Conservation (phyloP, 2,329 filamentous ascomycete genomes). For the Trichoderma oligosporum region DNA sequence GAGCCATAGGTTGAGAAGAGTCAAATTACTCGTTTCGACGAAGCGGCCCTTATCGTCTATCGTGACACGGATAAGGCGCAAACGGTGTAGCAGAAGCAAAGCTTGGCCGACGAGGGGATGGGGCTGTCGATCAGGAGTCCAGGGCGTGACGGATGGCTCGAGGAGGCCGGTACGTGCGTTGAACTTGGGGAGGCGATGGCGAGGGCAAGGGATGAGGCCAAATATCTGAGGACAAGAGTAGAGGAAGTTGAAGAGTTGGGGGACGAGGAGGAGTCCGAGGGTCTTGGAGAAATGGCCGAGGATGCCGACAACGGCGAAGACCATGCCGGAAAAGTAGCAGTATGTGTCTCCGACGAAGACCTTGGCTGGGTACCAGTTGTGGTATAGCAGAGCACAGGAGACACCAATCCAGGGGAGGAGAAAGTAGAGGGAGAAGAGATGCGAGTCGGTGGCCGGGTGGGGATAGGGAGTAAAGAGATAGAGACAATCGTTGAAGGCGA, state of each 20-base stretch:
- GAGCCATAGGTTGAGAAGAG: slow-evolving; percentile 91
- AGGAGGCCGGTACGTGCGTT: slow-evolving; percentile 79
- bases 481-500: slow-evolving; percentile 81
- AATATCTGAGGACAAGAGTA: slow-evolving; percentile 94
- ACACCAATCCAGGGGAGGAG: slow-evolving; percentile 92
- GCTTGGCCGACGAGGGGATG: slow-evolving; percentile 56
- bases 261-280: slow-evolving; percentile 80
- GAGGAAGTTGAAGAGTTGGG: slow-evolving; percentile 93
- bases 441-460: slow-evolving; percentile 91
- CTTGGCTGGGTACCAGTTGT: slow-evolving; percentile 94
- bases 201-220: slow-evolving; percentile 82
- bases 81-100: slow-evolving; percentile 63
- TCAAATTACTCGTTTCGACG: slow-evolving; percentile 81
- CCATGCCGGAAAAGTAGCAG: slow-evolving; percentile 99
- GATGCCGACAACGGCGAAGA: slow-evolving; percentile 95
- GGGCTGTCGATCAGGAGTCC: slow-evolving; percentile 65
- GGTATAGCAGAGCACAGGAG: slow-evolving; percentile 75
- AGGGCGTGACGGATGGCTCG: slow-evolving; percentile 80
- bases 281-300: slow-evolving; percentile 98
- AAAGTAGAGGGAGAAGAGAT: slow-evolving; percentile 93
- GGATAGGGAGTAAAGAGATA: slow-evolving; percentile 82
- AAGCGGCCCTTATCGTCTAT: slow-evolving; percentile 67
- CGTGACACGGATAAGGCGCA: slow-evolving; percentile 66
- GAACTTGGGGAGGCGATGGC: slow-evolving; percentile 86
- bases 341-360: slow-evolving; percentile 99